A percentile compares a stretch with the other conserved stretches of the same genome.
Evolutionary conservation across 2,329 filamentous ascomycete species (phyloP).

Genomic region (Penicillium sp.): DNA sequence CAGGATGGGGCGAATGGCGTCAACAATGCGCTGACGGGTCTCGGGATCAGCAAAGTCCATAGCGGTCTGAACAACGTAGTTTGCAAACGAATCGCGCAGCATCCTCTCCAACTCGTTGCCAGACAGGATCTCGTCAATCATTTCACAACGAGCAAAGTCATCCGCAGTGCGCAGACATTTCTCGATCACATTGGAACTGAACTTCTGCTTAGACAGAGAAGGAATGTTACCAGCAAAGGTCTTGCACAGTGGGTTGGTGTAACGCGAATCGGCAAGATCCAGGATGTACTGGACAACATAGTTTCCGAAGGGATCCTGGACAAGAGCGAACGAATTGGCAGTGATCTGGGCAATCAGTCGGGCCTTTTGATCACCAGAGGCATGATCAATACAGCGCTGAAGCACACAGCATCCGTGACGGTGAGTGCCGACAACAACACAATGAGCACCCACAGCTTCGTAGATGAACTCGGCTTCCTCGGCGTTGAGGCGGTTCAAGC

Average conservation of each 20-base stretch:
- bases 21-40: slow-evolving; percentile 74
- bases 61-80: slow-evolving; percentile 97
- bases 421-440: slow-evolving; percentile 90
- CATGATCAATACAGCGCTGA: slow-evolving; percentile 97
- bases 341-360: slow-evolving; percentile 87
- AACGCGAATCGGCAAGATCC: slow-evolving; percentile 82
- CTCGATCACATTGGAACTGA: slow-evolving; percentile 98
- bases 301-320: slow-evolving; percentile 97
- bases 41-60: slow-evolving; percentile 78
- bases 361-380: slow-evolving; percentile 83
- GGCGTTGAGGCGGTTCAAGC: slow-evolving; percentile 86
- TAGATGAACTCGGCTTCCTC: slow-evolving; percentile 95
- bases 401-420: slow-evolving; percentile 97
- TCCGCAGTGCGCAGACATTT: slow-evolving; percentile 88
- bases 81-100: slow-evolving; percentile 89
- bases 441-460: slow-evolving; percentile 83
- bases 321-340: slow-evolving; percentile 79
- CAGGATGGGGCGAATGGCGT: slow-evolving; percentile 81
- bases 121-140: slow-evolving; percentile 79
- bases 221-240: slow-evolving; percentile 74
- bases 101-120: slow-evolving; percentile 81
- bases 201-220: slow-evolving; percentile 88
- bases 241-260: slow-evolving; percentile 84
- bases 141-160: slow-evolving; percentile 70
- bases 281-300: slow-evolving; percentile 99